Evolutionary conservation across 371 early-diverging fungal genomes (phyloP).

Genomic region (Umbelopsis sp.): DNA sequence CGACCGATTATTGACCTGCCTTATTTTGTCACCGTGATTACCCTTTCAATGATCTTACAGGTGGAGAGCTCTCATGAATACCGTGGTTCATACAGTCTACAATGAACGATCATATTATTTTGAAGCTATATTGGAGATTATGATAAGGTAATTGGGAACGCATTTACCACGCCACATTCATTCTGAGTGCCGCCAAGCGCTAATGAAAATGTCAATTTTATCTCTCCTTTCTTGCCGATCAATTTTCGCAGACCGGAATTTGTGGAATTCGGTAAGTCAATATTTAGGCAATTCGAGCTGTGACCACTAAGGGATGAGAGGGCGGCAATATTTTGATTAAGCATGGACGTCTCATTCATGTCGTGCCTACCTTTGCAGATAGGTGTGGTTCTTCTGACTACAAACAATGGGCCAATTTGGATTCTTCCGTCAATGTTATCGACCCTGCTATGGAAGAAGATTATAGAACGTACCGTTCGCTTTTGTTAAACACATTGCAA

Average conservation of each 20-base stretch:
- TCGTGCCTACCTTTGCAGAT: constrained; percentile 26
- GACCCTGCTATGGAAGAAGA: constrained; percentile 17
- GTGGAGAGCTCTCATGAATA: constrained; percentile 42
- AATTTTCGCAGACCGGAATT: constrained; percentile 40
- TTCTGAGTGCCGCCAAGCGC: too few species aligned
- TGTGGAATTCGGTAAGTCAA: constrained; percentile 45
- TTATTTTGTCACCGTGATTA: too few species aligned
- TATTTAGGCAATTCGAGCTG: too few species aligned
- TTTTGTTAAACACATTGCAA: constrained; percentile 34
- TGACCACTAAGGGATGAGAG: too few species aligned
- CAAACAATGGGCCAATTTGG: constrained; percentile 16
- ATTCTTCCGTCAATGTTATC: neutral
- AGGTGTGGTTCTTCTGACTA: constrained; percentile 22
- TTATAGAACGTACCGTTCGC: constrained; percentile 23
- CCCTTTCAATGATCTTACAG: constrained; percentile 19
- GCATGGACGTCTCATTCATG: too few species aligned
- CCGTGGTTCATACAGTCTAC: constrained; percentile 31
- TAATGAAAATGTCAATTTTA: too few species aligned
- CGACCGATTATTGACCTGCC: too few species aligned
- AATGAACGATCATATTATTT: constrained; percentile 46
- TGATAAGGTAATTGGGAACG: constrained; percentile 40
- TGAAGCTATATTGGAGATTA: constrained; percentile 48
- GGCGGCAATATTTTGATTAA: too few species aligned
- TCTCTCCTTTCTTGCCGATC: neutral
- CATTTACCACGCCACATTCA: neutral